A percentile compares a stretch with the other conserved stretches of the same genome.
Conservation (phyloP, 768 basidiomycete species). For the Hericium coralloides region DNA sequence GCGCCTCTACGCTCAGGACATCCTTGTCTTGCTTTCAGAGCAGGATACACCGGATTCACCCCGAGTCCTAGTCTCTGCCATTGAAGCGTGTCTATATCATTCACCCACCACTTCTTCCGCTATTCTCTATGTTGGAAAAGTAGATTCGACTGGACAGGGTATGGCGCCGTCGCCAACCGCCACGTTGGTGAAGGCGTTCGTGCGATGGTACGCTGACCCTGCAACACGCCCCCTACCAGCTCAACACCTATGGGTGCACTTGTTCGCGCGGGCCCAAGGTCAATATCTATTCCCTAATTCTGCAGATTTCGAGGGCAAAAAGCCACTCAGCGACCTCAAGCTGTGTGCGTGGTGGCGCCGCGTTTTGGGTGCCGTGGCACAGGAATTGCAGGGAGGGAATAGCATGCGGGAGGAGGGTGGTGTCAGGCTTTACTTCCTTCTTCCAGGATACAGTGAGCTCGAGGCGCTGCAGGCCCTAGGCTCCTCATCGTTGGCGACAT, state of each 20-base stretch:
- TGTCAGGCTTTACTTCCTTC: conserved; percentile 44
- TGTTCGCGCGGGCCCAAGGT: conserved; percentile 83
- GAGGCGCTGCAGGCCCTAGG: conserved; percentile 59
- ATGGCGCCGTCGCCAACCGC: conserved; percentile 57
- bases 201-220: conserved; percentile 56
- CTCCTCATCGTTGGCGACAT: conserved; percentile 20
- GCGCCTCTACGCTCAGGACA: conserved; percentile 62
- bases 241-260: conserved; percentile 64
- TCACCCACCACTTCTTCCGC: conserved; percentile 59
- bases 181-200: conserved; percentile 54
- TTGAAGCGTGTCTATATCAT: conserved; percentile 72
- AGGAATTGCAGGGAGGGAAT: conserved; percentile 19
- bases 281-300: conserved; percentile 96
- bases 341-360: conserved; percentile 93
- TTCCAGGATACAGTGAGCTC: conserved; percentile 60
- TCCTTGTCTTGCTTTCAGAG: conserved; percentile 69
- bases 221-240: conserved; percentile 50
- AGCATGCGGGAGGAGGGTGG: conserved; percentile 18
- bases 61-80: conserved; percentile 63
- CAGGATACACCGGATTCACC: conserved; percentile 38
- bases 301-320: conserved; percentile 57
- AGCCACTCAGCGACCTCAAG: conserved; percentile 63
- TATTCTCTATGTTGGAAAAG: conserved; percentile 87
- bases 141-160: conserved; percentile 85
- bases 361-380: conserved; percentile 50